phyloP scores from a whole-genome alignment of 2,329 filamentous ascomycete genomes.

The Ascocoryne sarcoides region DNA sequence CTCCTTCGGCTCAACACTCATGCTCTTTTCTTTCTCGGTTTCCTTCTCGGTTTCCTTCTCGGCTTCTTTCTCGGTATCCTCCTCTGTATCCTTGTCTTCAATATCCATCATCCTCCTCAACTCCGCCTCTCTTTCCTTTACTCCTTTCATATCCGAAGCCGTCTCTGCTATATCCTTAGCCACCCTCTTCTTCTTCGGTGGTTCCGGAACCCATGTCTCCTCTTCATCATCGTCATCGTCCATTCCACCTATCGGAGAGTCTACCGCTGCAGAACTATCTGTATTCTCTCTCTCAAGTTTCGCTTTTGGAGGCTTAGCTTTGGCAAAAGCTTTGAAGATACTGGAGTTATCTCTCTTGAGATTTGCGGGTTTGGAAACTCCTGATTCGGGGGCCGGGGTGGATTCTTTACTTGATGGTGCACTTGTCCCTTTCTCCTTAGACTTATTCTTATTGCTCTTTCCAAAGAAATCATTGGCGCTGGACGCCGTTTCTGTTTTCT shows the following conservation, averaged over 20 bases:
- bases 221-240: slow-evolving; percentile 49
- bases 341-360: slow-evolving; percentile 53
- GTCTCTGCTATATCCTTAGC: slow-evolving; percentile 23
- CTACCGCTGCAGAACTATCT: slow-evolving; percentile 35
- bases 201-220: slow-evolving; percentile 38
- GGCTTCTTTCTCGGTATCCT: slow-evolving; percentile 24
- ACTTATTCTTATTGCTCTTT: slow-evolving; percentile 27
- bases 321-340: slow-evolving; percentile 75
- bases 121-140: slow-evolving; percentile 56
- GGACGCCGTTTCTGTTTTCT: slow-evolving; percentile 9
- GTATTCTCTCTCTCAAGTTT: slow-evolving; percentile 40
- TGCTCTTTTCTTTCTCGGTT: slow-evolving; percentile 16
- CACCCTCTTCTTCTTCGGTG: slow-evolving; percentile 27
- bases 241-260: slow-evolving; percentile 45
- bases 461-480: slow-evolving; percentile 30
- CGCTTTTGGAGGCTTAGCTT: slow-evolving; percentile 52
- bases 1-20: slow-evolving; percentile 13
- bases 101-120: slow-evolving; percentile 67
- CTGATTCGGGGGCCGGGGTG: too few relatives aligned
- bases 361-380: slow-evolving; percentile 21
- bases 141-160: slow-evolving; percentile 32
- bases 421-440: slow-evolving; percentile 6
- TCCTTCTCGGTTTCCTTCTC: slow-evolving; percentile 36
- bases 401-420: slow-evolving; percentile 20
- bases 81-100: slow-evolving; percentile 37